Evolutionary conservation across 2,329 filamentous ascomycete species (phyloP).

Genomic region (Paraconiothyrium brasiliense): DNA sequence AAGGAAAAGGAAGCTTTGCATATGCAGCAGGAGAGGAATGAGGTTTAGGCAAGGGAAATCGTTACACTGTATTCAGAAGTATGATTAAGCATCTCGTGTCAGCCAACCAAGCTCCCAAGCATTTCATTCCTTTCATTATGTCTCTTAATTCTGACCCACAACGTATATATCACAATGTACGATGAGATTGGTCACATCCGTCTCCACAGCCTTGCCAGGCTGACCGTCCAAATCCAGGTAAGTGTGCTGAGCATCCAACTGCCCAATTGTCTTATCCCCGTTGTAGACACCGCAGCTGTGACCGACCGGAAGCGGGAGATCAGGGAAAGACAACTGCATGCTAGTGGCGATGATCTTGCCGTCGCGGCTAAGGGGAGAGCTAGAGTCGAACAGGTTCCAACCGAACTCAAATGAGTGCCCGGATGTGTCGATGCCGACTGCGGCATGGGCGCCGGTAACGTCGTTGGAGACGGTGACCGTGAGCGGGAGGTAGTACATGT

Average conservation of each 20-base stretch:
- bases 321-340: not conserved
- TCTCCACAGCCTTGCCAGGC: not conserved
- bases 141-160: not conserved
- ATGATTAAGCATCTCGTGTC: too few species aligned
- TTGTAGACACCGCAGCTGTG: not conserved
- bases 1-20: not conserved
- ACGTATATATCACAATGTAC: constrained; percentile 5
- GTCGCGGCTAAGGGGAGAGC: not conserved
- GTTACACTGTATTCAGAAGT: too few species aligned
- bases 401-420: not conserved
- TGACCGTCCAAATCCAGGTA: constrained; percentile 4
- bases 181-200: not conserved
- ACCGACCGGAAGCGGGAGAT: not conserved
- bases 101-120: not conserved
- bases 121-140: not conserved
- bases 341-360: constrained; percentile 2
- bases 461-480: not conserved
- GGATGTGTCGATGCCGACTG: constrained; percentile 3
- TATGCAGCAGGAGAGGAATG: not conserved
- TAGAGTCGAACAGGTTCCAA: not conserved
- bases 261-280: not conserved
- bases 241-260: not conserved
- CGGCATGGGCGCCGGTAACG: not conserved
- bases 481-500: not conserved
- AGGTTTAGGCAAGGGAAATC: not conserved